phyloP scores from a whole-genome alignment of 192 early-diverging fungal genomes.

The Coemansia sp. region DNA sequence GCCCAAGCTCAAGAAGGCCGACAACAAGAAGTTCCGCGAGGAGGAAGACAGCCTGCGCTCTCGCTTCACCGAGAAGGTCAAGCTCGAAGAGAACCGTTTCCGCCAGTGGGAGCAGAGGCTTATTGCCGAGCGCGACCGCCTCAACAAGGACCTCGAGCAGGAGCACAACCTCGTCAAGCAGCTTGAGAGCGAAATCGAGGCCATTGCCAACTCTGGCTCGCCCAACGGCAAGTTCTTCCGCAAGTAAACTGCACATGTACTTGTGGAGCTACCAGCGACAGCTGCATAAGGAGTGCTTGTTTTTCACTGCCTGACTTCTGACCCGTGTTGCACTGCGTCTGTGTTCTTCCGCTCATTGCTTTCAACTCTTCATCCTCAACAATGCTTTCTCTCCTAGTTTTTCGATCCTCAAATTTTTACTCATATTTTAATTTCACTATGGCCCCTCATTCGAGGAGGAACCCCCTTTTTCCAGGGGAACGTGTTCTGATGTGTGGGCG shows the following conservation, averaged over 20 bases:
- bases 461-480: too few species aligned
- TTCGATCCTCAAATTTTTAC: neutral
- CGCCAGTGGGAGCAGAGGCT: slow-evolving; percentile 95
- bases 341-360: neutral
- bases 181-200: slow-evolving; percentile 78
- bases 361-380: neutral
- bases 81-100: slow-evolving; percentile 96
- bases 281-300: too few species aligned
- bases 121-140: slow-evolving; percentile 95
- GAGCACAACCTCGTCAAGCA: slow-evolving; percentile 93
- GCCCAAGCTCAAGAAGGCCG: slow-evolving; percentile 74
- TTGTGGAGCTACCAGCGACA: neutral
- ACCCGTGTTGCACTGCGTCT: neutral
- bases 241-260: slow-evolving; percentile 27
- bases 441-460: too few species aligned
- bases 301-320: neutral
- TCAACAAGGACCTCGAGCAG: slow-evolving; percentile 97
- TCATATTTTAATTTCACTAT: neutral
- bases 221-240: slow-evolving; percentile 57
- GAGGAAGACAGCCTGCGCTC: slow-evolving; percentile 95
- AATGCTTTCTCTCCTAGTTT: neutral
- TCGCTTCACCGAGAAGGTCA: slow-evolving; percentile 97
- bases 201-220: slow-evolving; percentile 46
- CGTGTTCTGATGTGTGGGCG: too few species aligned
- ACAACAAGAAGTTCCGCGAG: slow-evolving; percentile 95